phyloP scores from a whole-genome alignment of 768 basidiomycete genomes.

The Boletales sp. region DNA sequence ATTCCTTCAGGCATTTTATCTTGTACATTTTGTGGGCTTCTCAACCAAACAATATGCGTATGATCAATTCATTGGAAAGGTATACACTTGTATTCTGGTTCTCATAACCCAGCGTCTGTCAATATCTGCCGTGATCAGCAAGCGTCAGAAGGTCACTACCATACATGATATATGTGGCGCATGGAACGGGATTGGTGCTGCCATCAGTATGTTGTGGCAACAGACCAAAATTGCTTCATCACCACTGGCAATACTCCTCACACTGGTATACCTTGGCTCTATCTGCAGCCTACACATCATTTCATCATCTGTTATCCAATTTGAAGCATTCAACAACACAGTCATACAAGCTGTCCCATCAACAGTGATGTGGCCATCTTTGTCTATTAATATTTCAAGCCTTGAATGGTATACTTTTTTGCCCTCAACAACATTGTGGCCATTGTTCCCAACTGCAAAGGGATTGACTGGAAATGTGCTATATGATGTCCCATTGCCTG shows the following conservation, averaged over 20 bases:
- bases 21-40: too few species aligned
- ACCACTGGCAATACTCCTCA: not conserved
- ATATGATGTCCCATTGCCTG: conserved; percentile 14
- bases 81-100: conserved; percentile 16
- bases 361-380: not conserved
- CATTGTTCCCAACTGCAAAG: conserved; percentile 2
- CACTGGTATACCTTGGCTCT: conserved; percentile 12
- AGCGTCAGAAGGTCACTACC: conserved; percentile 13
- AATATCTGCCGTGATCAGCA: conserved; percentile 4
- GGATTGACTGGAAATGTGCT: conserved; percentile 13
- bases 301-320: conserved; percentile 20
- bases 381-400: not conserved
- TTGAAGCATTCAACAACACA: conserved; percentile 14
- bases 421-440: not conserved
- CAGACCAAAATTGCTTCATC: conserved; percentile 15
- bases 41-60: not conserved
- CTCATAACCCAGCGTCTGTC: conserved; percentile 11
- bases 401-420: not conserved
- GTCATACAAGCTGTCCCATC: not conserved
- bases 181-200: conserved; percentile 24
- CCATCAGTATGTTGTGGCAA: conserved; percentile 16
- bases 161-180: conserved; percentile 17
- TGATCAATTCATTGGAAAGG: not conserved
- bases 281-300: conserved; percentile 21
- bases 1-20: too few species aligned